Evolutionary conservation across 257 asterid species (phyloP), one percentile per base, ranked within the genome.

Genomic region (Leonotis leonurus): DNA sequence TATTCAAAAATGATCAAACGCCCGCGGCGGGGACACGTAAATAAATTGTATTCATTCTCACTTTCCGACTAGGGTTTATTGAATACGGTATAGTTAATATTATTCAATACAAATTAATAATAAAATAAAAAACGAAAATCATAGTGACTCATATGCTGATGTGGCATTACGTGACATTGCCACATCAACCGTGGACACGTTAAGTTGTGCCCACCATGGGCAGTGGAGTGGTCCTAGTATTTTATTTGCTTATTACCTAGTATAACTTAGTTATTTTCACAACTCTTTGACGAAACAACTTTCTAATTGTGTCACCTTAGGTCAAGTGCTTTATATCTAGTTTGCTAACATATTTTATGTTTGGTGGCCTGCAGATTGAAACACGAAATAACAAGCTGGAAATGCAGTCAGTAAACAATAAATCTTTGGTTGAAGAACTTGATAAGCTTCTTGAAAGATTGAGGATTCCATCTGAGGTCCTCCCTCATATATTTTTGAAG

Each of bases 371-470:
- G 84, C 96, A 93, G 99, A 93, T 93, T 71, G 99, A 93, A 82
- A 84, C 85, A 50, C 94, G 97, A 16, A 93, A 93, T 74, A 93
- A 93, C 86, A 89, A 93, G 82, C 84, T 93, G 80, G 99, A 89
- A 77, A 83, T 89, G 97, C 99, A 87, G 81, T 89, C 99, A 5
- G 95, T 87, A 56, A 93, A 93, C 80, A 93, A 93, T 74, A 83
- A 81, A 74, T 58, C 85, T 17, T 81, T 93, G 69, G 78, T 87
- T 58, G 97, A 87, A 79, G 97, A 89, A 77, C 96, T 93, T 57
- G 97, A 93, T 69, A 89, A 80, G 81, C 97, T 93, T 80, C 89
- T 93, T 70, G 95, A 93, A 68, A 85, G 80, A 79, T 68, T 89
- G 44, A 81, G 80, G 29, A 89, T 89, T 68, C 97, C 99, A 70